Percentiles rank a stretch among this genome's conserved stretches.
Evolutionary conservation across 352 stramenopile genomes (phyloP).

Genomic region (Saprolegnia parasitica): DNA sequence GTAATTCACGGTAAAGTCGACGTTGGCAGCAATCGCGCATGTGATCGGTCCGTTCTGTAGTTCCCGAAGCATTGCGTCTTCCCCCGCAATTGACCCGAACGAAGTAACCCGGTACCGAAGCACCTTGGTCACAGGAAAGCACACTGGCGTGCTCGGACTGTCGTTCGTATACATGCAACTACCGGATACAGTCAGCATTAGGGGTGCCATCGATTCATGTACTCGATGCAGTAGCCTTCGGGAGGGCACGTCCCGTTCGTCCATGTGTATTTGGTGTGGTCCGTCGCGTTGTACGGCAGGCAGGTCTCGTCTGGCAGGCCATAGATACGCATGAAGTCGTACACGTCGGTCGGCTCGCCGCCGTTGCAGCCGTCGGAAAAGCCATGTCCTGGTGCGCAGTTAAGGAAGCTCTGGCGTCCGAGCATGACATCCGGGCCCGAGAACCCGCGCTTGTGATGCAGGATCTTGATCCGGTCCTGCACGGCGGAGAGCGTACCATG

Average conservation of each 20-base stretch:
- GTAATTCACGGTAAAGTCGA: constrained; percentile 85
- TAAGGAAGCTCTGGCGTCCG: constrained; percentile 71
- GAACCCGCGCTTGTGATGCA: constrained; percentile 51
- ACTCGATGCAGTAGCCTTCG: constrained; percentile 81
- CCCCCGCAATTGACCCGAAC: constrained; percentile 55
- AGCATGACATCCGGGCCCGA: constrained; percentile 70
- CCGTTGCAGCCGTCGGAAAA: constrained; percentile 59
- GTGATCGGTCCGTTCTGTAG: constrained; percentile 84
- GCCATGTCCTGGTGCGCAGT: constrained; percentile 67
- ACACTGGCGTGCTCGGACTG: constrained; percentile 40
- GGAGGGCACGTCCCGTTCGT: constrained; percentile 67
- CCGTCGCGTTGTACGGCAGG: constrained; percentile 72
- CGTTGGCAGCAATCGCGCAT: constrained; percentile 88
- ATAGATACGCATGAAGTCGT: constrained; percentile 72
- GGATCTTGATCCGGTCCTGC: constrained; percentile 80
- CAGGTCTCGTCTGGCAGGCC: constrained; percentile 73
- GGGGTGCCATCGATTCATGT: constrained; percentile 27
- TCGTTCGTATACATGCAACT: constrained; percentile 75
- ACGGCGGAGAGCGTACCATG: constrained; percentile 68
- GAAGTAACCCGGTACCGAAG: constrained; percentile 73
- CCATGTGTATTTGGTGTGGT: constrained; percentile 66
- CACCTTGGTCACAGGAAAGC: constrained; percentile 70
- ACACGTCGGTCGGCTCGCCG: constrained; percentile 65
- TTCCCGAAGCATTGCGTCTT: constrained; percentile 79
- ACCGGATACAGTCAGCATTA: constrained; percentile 19